Base-by-base conservation (phyloP, 2,329 filamentous ascomycete species). In the Aspergillaceae sp. region DNA sequence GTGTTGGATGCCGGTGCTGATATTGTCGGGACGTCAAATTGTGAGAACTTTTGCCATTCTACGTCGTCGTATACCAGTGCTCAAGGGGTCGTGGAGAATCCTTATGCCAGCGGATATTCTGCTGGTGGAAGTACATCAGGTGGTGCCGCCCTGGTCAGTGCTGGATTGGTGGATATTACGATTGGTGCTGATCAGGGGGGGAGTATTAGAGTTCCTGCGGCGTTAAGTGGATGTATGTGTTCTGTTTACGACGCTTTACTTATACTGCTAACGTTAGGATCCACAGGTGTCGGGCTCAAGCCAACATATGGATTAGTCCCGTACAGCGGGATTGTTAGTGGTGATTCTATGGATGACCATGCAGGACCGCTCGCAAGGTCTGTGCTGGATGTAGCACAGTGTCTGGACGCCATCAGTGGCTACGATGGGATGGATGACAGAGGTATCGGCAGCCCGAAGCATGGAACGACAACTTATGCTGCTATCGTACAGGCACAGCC, bases 271-370 rank as follows among this genome's bases (percentile, higher is more conserved):
- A 36, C 41, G 10, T 28, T 2, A 0, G 2, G 28, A 19, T 19
- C 19, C 19, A 5, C 10, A 60, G 57, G 58, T 35, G 68, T 71
- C 3, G 73, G 73, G 0, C 59, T 78, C 27, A 79, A 78, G 50
- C 74, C 76, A 0, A 78, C 74, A 0, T 68, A 74, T 45, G 71
- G 73, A 0, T 60, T 77, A 0, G 66, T 79, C 0, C 76, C 76
- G 0, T 79, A 70, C 44, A 78, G 72, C 0, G 75, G 73, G 0
- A 67, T 74, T 40, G 66, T 67, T 2, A 72, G 68, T 35, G 71
- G 73, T 0, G 73, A 77, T 47, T 66, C 74, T 0, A 67, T 74
- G 1, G 71, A 76, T 37, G 77, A 80, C 49, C 74, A 79, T 51
- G 64, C 62, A 0, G 74, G 74, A 0, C 72, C 73, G 0, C 62